Evolutionary conservation across 768 basidiomycete species (phyloP).

Genomic region (Pisolithus sp.): DNA sequence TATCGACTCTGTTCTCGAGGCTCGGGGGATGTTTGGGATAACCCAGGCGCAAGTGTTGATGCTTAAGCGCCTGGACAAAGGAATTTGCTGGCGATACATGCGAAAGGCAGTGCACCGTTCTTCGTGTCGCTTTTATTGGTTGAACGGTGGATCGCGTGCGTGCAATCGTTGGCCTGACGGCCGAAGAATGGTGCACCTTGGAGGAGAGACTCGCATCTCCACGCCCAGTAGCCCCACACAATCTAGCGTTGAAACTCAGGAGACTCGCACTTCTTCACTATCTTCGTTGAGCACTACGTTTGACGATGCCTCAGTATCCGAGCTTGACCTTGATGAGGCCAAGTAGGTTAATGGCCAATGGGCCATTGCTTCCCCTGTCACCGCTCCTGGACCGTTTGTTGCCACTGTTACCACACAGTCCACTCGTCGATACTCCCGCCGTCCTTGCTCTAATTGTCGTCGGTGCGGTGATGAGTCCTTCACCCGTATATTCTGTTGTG

Average conservation of each 20-base stretch:
- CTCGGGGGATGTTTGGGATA: constrained; percentile 65
- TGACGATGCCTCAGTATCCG: constrained; percentile 6
- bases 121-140: constrained; percentile 66
- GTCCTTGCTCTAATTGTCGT: no score
- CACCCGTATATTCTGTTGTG: no score
- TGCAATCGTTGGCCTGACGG: constrained; percentile 62
- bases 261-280: not conserved
- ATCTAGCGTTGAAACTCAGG: not conserved
- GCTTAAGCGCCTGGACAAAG: constrained; percentile 55
- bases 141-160: constrained; percentile 66
- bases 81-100: constrained; percentile 8
- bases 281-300: constrained; percentile 6
- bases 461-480: no score
- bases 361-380: no score
- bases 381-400: no score
- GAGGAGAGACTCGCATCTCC: constrained; percentile 43
- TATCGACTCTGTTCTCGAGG: constrained; percentile 61
- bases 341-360: no score
- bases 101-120: constrained; percentile 55
- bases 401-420: no score
- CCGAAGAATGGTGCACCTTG: constrained; percentile 69
- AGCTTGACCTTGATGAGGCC: constrained; percentile 4
- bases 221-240: constrained; percentile 3
- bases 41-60: constrained; percentile 41
- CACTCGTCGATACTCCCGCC: no score